Evolutionary conservation across 305 asterid genomes (phyloP), one percentile per base, ranked within the genome.

Genomic region (Solanum chacoense): DNA sequence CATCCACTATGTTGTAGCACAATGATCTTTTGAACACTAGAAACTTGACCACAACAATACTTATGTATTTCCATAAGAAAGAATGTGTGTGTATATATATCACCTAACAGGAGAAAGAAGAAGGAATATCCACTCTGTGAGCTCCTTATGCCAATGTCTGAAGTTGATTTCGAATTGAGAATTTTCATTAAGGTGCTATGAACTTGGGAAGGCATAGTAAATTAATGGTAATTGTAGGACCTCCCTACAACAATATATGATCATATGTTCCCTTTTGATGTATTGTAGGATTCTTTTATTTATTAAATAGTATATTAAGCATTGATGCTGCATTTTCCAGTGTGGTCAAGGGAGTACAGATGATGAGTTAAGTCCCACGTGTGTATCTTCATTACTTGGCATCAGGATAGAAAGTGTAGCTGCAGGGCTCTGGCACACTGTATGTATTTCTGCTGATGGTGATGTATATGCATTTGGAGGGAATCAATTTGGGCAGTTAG

Each of bases 341-440:
- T 97, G 99, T 90, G 99, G 99, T 88, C 99, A 94, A 90, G 99
- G 99, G 90, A 95, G 98, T 92, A 97, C 99, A 85, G 99, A 97
- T 80, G 99, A 97, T 31, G 99, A 96, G 93, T 94, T 97, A 85
- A 96, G 97, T 89, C 97, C 99, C 81, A 91, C 89, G 26, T 96
- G 98, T 88, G 98, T 96, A 80, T 96, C 99, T 91, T 91, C 98
- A 35, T 93, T 97, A 91, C 98, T 96, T 92, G 99, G 99, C 87
- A 91, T 97, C 92, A 93, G 95, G 90, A 95, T 97, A 91, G 95
- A 92, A 50, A 93, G 95, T 13, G 94, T 96, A 80, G 98, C 99
- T 80, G 99, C 99, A 55, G 99, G 99, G 89, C 98, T 96, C 81
- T 97, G 99, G 99, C 99, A 97, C 90, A 95, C 97, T 69, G 91